Evolutionary conservation across 495 filamentous ascomycete species (phyloP).

Genomic region (Podospora anserina): DNA sequence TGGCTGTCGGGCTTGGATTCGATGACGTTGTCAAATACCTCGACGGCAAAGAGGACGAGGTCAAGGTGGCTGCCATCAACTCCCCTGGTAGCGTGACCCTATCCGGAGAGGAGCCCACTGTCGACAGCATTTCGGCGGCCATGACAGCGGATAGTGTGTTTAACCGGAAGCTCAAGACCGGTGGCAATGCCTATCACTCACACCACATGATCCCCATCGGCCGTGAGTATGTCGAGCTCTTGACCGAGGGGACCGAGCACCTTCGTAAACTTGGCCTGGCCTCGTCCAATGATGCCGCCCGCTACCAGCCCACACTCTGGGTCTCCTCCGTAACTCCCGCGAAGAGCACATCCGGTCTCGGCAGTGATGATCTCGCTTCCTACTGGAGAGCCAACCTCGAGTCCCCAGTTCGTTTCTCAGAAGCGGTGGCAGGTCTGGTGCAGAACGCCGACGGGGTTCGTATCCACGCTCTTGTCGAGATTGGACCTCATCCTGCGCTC

Average conservation of each 20-base stretch:
- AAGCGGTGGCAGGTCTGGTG: slow-evolving; percentile 32
- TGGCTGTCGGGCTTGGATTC: slow-evolving; percentile 35
- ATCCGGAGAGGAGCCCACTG: slow-evolving; percentile 32
- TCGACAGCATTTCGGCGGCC: slow-evolving; percentile 30
- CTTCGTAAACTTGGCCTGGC: slow-evolving; percentile 20
- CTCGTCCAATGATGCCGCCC: not conserved
- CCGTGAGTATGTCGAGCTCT: slow-evolving; percentile 32
- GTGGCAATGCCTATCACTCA: slow-evolving; percentile 51
- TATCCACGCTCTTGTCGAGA: slow-evolving; percentile 40
- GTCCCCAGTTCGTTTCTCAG: slow-evolving; percentile 44
- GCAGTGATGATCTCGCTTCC: slow-evolving; percentile 24
- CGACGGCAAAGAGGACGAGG: slow-evolving; percentile 15
- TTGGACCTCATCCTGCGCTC: slow-evolving; percentile 56
- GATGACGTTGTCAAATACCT: slow-evolving; percentile 18
- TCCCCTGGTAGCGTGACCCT: slow-evolving; percentile 39
- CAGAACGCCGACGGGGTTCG: not conserved
- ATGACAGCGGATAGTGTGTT: slow-evolving; percentile 39
- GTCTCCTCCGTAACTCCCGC: not conserved
- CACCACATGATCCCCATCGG: slow-evolving; percentile 45
- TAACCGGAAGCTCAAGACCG: slow-evolving; percentile 39
- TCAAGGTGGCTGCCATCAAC: slow-evolving; percentile 43
- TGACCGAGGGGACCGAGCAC: slow-evolving; percentile 18
- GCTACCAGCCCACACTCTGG: slow-evolving; percentile 4
- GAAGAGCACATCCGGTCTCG: slow-evolving; percentile 18
- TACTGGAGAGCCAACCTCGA: slow-evolving; percentile 51